Evolutionary conservation across 2,329 filamentous ascomycete genomes (phyloP).

Genomic region (Hirsutella rhossiliensis): DNA sequence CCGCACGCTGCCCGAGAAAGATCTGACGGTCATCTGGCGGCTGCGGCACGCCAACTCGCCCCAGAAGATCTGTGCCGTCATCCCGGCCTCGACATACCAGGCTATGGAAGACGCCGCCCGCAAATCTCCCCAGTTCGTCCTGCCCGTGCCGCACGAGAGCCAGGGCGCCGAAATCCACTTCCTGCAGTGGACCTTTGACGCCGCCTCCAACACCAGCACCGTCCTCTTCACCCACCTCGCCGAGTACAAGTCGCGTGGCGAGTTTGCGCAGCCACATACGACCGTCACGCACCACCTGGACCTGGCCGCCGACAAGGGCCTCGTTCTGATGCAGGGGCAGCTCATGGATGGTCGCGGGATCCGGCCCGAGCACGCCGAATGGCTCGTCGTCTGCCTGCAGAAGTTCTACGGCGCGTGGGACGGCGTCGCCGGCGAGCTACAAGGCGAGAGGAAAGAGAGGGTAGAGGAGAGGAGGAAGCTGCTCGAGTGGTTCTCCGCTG

Average conservation of each 20-base stretch:
- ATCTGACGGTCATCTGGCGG: slow-evolving; percentile 84
- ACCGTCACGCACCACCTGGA: slow-evolving; percentile 88
- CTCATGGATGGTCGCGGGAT: slow-evolving; percentile 69
- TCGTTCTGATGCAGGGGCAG: slow-evolving; percentile 78
- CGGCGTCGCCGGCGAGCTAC: slow-evolving; percentile 22
- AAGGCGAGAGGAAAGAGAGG: slow-evolving; percentile 38
- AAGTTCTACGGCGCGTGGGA: slow-evolving; percentile 73
- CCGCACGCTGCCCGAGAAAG: slow-evolving; percentile 58
- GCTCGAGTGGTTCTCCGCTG: slow-evolving; percentile 69
- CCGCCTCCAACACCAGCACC: slow-evolving; percentile 48
- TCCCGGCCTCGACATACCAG: slow-evolving; percentile 62
- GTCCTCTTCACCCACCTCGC: slow-evolving; percentile 91
- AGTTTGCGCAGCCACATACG: slow-evolving; percentile 85
- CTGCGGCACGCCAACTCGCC: slow-evolving; percentile 66
- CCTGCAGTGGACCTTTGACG: slow-evolving; percentile 88
- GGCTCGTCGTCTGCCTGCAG: slow-evolving; percentile 86
- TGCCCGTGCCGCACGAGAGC: slow-evolving; percentile 62
- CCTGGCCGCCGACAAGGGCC: slow-evolving; percentile 56
- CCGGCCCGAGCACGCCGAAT: slow-evolving; percentile 69
- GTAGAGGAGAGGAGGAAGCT: slow-evolving; percentile 53
- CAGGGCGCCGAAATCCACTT: slow-evolving; percentile 87
- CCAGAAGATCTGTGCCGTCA: slow-evolving; percentile 69
- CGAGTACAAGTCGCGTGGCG: slow-evolving; percentile 82
- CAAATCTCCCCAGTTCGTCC: slow-evolving; percentile 74
- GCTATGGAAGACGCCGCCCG: slow-evolving; percentile 61